These are phyloP conservation scores for Cordia subcordata DNA, from an alignment of 257 asterid genomes.

Conservation along the genomic window DNA sequence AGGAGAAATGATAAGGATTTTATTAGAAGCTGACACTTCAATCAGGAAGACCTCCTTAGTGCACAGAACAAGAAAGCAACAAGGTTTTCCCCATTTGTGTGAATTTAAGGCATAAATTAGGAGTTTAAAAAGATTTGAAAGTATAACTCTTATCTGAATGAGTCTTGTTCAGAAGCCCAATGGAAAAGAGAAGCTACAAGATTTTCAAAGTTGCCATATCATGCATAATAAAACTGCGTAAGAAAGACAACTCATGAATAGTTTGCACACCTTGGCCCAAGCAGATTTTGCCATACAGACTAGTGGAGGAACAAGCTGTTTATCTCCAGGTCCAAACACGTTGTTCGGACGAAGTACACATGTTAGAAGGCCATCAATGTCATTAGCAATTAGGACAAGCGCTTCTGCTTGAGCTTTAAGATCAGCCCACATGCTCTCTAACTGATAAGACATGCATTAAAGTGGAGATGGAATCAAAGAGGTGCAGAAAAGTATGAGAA, in stretches of 20 bases:
- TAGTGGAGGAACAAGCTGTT: conserved; percentile 52
- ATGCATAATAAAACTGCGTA: neutral
- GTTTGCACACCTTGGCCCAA: conserved; percentile 74
- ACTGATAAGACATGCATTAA: conserved; percentile 37
- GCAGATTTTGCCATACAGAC: conserved; percentile 56
- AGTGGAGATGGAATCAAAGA: conserved; percentile 9
- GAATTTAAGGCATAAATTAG: too few species aligned
- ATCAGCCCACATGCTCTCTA: conserved; percentile 64
- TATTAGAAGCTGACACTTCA: too few species aligned
- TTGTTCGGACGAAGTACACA: conserved; percentile 82
- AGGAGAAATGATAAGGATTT: too few species aligned
- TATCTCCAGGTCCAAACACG: conserved; percentile 87
- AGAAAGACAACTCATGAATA: conserved; percentile 10
- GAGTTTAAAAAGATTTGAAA: too few species aligned
- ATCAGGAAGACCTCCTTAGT: too few species aligned
- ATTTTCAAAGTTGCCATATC: neutral
- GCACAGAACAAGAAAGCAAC: too few species aligned
- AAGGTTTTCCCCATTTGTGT: too few species aligned
- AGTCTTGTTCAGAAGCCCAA: too few species aligned
- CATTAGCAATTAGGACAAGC: conserved; percentile 64
- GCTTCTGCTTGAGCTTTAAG: conserved; percentile 91
- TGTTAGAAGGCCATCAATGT: conserved; percentile 70
- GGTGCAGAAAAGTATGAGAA: conserved; percentile 7
- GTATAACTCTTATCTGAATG: too few species aligned
- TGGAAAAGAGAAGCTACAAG: too few species aligned